Evolutionary conservation across 139 green algal genomes (phyloP).

Genomic region (Coelastrella sp.): DNA sequence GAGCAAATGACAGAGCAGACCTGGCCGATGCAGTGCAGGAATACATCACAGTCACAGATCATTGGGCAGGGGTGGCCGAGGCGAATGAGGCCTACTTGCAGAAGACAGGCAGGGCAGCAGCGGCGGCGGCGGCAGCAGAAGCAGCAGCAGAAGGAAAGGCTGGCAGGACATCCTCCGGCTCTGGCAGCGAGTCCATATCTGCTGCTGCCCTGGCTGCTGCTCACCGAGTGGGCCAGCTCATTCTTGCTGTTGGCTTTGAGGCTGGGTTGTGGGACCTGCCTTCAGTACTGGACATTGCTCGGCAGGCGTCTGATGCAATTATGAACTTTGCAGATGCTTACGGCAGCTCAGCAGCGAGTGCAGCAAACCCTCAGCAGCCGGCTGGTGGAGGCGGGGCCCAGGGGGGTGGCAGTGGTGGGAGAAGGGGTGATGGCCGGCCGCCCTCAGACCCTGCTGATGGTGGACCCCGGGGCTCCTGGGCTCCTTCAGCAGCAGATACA

Average conservation of each 20-base stretch:
- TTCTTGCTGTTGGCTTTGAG: slow-evolving; percentile 49
- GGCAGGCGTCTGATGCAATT: slow-evolving; percentile 34
- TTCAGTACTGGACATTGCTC: slow-evolving; percentile 34
- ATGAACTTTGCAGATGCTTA: slow-evolving; percentile 29
- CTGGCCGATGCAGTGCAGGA: slow-evolving; percentile 32
- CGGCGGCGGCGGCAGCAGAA: neutral
- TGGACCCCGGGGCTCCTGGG: too few relatives aligned
- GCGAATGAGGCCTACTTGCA: slow-evolving; percentile 40
- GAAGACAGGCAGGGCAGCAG: slow-evolving; percentile 5
- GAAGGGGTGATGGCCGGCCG: neutral
- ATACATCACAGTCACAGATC: slow-evolving; percentile 35
- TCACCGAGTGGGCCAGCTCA: slow-evolving; percentile 37
- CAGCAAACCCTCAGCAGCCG: neutral
- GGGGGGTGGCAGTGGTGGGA: neutral
- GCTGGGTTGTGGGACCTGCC: slow-evolving; percentile 40
- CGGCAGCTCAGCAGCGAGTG: slow-evolving; percentile 2
- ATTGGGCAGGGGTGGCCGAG: slow-evolving; percentile 32
- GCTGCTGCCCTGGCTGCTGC: slow-evolving; percentile 25
- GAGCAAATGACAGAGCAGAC: slow-evolving; percentile 15
- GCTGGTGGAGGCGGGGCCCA: neutral
- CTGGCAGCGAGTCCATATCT: neutral
- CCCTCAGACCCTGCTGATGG: too few relatives aligned
- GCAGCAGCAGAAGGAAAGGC: neutral
- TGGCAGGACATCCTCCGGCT: too few relatives aligned
- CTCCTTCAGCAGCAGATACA: neutral